Conservation (phyloP, 495 filamentous ascomycete species). For the Bathelium albidoporum region DNA sequence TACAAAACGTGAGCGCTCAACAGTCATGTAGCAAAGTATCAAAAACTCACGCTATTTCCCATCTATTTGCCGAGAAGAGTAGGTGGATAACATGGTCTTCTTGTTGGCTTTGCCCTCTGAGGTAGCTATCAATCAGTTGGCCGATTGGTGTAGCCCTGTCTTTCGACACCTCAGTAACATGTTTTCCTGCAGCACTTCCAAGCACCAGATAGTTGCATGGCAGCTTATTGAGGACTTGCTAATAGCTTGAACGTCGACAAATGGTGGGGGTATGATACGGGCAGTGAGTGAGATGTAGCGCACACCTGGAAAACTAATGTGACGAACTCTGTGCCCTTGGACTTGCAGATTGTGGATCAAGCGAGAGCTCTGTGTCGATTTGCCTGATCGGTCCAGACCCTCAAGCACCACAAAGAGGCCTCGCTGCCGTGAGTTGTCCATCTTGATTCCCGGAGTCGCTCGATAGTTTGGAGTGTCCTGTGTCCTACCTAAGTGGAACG, state of each 20-base stretch:
- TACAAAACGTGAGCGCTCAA: constrained; percentile 19
- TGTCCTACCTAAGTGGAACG: not conserved
- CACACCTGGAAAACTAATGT: constrained; percentile 81
- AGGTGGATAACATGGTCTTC: constrained; percentile 92
- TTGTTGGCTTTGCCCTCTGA: constrained; percentile 61
- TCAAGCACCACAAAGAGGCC: constrained; percentile 72
- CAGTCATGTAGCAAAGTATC: not conserved
- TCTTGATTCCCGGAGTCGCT: not conserved
- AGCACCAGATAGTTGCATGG: too few species aligned
- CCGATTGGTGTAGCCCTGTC: constrained; percentile 86
- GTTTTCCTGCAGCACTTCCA: not conserved
- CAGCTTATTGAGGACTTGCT: too few species aligned
- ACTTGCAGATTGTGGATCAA: constrained; percentile 54
- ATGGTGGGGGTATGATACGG: constrained; percentile 2
- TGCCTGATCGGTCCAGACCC: constrained; percentile 87
- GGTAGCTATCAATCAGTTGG: constrained; percentile 78
- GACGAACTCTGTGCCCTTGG: constrained; percentile 53
- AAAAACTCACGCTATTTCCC: constrained; percentile 61
- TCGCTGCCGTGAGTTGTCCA: constrained; percentile 11
- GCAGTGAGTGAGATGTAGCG: constrained; percentile 2
- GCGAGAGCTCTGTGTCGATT: constrained; percentile 82
- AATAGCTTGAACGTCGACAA: too few species aligned
- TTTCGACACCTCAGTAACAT: constrained; percentile 24
- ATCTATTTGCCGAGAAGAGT: constrained; percentile 90
- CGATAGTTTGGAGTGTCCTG: not conserved